A percentile compares a stretch with the other conserved stretches of the same genome.
Evolutionary conservation across 768 basidiomycete species (phyloP).

Genomic region (Amanita rubescens): DNA sequence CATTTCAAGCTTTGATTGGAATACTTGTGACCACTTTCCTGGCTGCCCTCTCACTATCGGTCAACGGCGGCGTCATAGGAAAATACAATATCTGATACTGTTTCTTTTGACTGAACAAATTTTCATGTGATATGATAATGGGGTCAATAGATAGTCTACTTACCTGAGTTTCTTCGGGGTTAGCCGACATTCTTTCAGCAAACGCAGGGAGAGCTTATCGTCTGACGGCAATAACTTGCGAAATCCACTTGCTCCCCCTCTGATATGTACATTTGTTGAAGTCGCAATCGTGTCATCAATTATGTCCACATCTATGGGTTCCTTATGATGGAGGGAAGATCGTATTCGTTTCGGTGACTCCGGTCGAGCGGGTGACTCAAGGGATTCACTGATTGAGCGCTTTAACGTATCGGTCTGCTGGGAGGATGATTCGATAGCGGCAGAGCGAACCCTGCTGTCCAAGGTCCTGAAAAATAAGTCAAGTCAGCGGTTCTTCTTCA

Average conservation of each 20-base stretch:
- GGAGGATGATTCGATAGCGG: not conserved
- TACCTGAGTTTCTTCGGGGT: constrained; percentile 16
- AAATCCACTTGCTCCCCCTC: not conserved
- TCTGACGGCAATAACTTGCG: not conserved
- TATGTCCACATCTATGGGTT: not conserved
- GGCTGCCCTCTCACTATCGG: constrained; percentile 38
- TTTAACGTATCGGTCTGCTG: not conserved
- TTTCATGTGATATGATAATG: not conserved
- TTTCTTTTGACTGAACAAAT: constrained; percentile 35
- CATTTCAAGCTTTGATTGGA: constrained; percentile 18
- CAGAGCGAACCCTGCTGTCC: not conserved
- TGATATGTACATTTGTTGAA: not conserved
- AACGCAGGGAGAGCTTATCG: not conserved
- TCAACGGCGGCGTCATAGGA: constrained; percentile 59
- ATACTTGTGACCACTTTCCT: constrained; percentile 50
- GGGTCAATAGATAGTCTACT: not conserved
- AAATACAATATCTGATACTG: constrained; percentile 84
- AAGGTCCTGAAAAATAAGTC: not conserved
- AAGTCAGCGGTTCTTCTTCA: not conserved
- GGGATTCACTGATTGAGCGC: not conserved
- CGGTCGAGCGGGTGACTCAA: not conserved
- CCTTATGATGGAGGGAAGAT: not conserved
- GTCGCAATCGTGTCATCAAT: not conserved
- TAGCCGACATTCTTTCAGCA: constrained; percentile 9
- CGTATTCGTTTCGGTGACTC: not conserved